A percentile compares a stretch with the other conserved stretches of the same genome.
Conservation (phyloP, 1,284 basidiomycete species). For the Ceratobasidium papillatum region DNA sequence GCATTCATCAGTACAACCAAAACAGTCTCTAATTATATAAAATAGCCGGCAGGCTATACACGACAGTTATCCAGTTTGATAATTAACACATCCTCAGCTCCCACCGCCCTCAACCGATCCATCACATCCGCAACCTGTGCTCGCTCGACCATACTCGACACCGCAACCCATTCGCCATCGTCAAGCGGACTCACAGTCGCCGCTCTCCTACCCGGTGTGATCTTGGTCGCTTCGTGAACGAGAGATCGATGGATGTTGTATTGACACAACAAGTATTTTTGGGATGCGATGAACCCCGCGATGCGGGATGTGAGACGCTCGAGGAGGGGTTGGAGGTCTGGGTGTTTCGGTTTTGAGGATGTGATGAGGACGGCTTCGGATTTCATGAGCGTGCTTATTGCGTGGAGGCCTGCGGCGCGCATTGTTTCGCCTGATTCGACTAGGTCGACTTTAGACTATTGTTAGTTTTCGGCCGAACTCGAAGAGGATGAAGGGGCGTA, state of each 20-base stretch:
- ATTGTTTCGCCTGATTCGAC: constrained; percentile 99
- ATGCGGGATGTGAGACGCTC: constrained; percentile 87
- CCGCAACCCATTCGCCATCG: constrained; percentile 83
- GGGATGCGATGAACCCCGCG: constrained; percentile 91
- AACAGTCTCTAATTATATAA: neutral
- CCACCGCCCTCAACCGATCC: constrained; percentile 84
- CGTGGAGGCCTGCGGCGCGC: constrained; percentile 95
- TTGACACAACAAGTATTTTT: constrained; percentile 87
- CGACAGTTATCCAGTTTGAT: constrained; percentile 94
- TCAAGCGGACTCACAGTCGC: constrained; percentile 92
- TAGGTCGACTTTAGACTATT: constrained; percentile 32
- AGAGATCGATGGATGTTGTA: constrained; percentile 84
- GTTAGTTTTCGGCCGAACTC: constrained; percentile 10
- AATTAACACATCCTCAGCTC: constrained; percentile 91
- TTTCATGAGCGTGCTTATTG: constrained; percentile 87
- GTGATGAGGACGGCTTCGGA: constrained; percentile 96
- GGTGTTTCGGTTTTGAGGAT: constrained; percentile 67
- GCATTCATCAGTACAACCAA: too few relatives aligned
- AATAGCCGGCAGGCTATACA: constrained; percentile 64
- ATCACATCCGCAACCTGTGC: constrained; percentile 85
- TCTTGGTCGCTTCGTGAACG: constrained; percentile 68
- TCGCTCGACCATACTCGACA: constrained; percentile 93
- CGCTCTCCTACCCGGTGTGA: constrained; percentile 91
- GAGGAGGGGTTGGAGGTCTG: constrained; percentile 75
- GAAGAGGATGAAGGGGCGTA: constrained; percentile 55